Conservation (phyloP, 179 eudicot genomes). For the Drosera spatulata region DNA sequence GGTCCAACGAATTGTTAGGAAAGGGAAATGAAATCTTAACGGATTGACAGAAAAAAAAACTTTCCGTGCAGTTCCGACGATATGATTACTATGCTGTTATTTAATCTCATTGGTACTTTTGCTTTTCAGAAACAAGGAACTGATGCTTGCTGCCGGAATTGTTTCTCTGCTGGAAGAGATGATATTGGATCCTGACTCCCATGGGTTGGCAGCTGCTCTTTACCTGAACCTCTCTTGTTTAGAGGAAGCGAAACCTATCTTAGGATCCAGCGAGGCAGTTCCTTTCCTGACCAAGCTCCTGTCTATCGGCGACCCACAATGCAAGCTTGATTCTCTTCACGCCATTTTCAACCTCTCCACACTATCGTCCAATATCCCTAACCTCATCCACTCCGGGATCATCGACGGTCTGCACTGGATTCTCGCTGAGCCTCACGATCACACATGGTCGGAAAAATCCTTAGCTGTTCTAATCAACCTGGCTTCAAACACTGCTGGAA, state of each 20-base stretch:
- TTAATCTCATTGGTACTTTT: neutral
- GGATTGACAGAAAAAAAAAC: too few species aligned
- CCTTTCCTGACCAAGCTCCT: slow-evolving; percentile 35
- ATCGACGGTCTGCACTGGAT: slow-evolving; percentile 26
- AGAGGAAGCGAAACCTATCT: slow-evolving; percentile 50
- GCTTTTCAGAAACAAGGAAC: slow-evolving; percentile 55
- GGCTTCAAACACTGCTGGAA: slow-evolving; percentile 27
- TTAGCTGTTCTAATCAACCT: slow-evolving; percentile 43
- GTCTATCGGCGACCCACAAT: slow-evolving; percentile 21
- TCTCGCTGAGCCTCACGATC: slow-evolving; percentile 19
- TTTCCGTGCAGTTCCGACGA: too few species aligned
- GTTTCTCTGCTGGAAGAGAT: slow-evolving; percentile 37
- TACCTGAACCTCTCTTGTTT: slow-evolving; percentile 57
- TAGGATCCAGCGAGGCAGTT: slow-evolving; percentile 41
- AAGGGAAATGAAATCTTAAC: too few species aligned
- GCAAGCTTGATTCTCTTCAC: slow-evolving; percentile 48
- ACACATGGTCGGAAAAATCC: slow-evolving; percentile 47
- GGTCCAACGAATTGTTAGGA: too few species aligned
- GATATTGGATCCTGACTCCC: slow-evolving; percentile 29
- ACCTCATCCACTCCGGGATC: slow-evolving; percentile 42
- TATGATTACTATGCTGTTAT: too few species aligned
- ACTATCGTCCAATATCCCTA: slow-evolving; percentile 33
- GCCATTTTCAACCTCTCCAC: slow-evolving; percentile 51
- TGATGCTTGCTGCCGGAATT: slow-evolving; percentile 50
- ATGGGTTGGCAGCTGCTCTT: slow-evolving; percentile 47